Evolutionary conservation across 2,329 filamentous ascomycete genomes (phyloP).

Genomic region (Dryadomyces quercus-mongolicae): DNA sequence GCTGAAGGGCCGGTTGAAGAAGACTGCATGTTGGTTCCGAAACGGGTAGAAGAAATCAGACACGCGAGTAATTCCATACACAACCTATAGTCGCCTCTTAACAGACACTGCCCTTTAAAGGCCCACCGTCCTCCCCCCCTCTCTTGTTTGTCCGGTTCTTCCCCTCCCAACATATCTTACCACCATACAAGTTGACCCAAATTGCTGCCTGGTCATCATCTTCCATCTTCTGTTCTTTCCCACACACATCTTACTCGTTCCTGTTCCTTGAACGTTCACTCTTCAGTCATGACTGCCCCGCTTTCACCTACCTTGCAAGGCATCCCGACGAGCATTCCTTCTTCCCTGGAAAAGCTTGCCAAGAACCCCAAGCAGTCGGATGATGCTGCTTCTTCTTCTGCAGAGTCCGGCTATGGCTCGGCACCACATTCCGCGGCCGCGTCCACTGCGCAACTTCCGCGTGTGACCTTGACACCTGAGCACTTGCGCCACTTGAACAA

Average conservation of each 20-base stretch:
- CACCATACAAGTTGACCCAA: too few species aligned
- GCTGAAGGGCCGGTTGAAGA: not conserved
- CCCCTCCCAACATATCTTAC: not conserved
- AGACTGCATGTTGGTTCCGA: too few species aligned
- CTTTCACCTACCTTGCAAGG: not conserved
- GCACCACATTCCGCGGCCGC: constrained; percentile 30
- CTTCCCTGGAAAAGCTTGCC: constrained; percentile 17
- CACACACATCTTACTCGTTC: too few species aligned
- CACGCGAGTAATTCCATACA: not conserved
- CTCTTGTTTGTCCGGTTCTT: not conserved
- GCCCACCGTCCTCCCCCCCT: not conserved
- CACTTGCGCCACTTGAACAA: constrained; percentile 86
- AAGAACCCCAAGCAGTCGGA: constrained; percentile 28
- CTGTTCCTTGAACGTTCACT: too few species aligned
- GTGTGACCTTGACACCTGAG: constrained; percentile 73
- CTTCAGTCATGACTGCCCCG: too few species aligned
- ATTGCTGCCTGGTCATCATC: too few species aligned
- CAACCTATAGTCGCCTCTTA: not conserved
- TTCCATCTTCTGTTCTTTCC: too few species aligned
- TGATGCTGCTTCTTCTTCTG: constrained; percentile 29
- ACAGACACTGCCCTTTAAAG: not conserved
- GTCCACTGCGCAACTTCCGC: constrained; percentile 56
- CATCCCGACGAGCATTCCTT: constrained; percentile 18
- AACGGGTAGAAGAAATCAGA: not conserved
- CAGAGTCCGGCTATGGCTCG: constrained; percentile 81